Evolutionary conservation across 2,329 filamentous ascomycete genomes (phyloP).

Genomic region (Periconia sp.): DNA sequence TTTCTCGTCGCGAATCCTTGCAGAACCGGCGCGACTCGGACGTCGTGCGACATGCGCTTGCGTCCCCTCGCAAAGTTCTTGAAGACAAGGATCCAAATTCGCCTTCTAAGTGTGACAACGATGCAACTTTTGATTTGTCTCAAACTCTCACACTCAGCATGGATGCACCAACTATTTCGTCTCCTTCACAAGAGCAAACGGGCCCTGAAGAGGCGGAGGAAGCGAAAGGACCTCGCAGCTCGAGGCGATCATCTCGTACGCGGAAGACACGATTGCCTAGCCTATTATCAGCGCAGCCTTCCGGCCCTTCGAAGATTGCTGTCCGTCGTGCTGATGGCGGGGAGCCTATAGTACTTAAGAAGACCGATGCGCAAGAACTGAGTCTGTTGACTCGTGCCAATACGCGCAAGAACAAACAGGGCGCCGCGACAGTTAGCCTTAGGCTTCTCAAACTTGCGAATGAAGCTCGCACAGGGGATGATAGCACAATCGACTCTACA

Average conservation of each 20-base stretch:
- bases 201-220: constrained; percentile 21
- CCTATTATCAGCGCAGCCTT: constrained; percentile 23
- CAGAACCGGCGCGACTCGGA: constrained; percentile 56
- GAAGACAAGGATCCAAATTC: constrained; percentile 57
- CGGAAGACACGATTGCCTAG: constrained; percentile 44
- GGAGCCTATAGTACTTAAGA: constrained; percentile 54
- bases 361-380: constrained; percentile 56
- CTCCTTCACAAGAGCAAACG: constrained; percentile 19
- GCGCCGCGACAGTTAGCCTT: constrained; percentile 50
- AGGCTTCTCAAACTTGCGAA: constrained; percentile 50
- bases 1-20: constrained; percentile 49
- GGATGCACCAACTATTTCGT: constrained; percentile 20
- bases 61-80: constrained; percentile 52
- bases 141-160: constrained; percentile 33
- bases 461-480: constrained; percentile 21
- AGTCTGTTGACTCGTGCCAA: constrained; percentile 54
- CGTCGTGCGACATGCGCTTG: constrained; percentile 53
- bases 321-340: constrained; percentile 51
- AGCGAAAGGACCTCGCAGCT: constrained; percentile 20
- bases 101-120: constrained; percentile 46
- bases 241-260: constrained; percentile 41
- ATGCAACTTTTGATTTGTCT: constrained; percentile 38
- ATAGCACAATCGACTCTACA: constrained; percentile 9
- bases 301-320: constrained; percentile 49
- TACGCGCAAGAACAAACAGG: constrained; percentile 58